Conservation (phyloP, 306 rosid species). For the Pachyrhizus erosus region DNA sequence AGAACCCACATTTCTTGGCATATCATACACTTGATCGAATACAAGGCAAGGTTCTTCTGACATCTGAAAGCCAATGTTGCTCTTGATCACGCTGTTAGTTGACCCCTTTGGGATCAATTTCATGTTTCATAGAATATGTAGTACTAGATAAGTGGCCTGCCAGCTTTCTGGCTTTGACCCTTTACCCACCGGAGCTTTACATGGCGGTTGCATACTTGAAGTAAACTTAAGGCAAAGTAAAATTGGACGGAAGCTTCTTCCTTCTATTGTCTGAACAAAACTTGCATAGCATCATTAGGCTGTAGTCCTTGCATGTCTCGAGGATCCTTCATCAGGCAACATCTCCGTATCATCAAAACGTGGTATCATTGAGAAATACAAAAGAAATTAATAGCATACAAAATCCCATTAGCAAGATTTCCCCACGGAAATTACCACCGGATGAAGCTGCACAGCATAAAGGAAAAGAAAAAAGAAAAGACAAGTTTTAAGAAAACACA, state of each 20-base stretch:
- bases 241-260: slow-evolving; percentile 43
- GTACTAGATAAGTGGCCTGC: slow-evolving; percentile 65
- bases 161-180: slow-evolving; percentile 83
- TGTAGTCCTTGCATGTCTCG: slow-evolving; percentile 45
- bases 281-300: slow-evolving; percentile 47
- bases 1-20: slow-evolving; percentile 50
- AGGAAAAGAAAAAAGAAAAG: not conserved
- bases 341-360: slow-evolving; percentile 44
- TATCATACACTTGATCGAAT: slow-evolving; percentile 46
- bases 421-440: slow-evolving; percentile 40
- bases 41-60: slow-evolving; percentile 51
- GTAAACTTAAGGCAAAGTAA: slow-evolving; percentile 33
- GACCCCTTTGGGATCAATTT: slow-evolving; percentile 58
- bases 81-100: slow-evolving; percentile 43
- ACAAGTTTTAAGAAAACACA: slow-evolving; percentile 10
- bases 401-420: slow-evolving; percentile 50
- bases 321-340: slow-evolving; percentile 49
- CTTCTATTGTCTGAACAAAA: slow-evolving; percentile 54
- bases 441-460: slow-evolving; percentile 61
- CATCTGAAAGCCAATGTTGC: slow-evolving; percentile 50
- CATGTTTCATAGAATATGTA: slow-evolving; percentile 39
- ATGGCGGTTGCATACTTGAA: slow-evolving; percentile 43
- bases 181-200: slow-evolving; percentile 47
- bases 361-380: slow-evolving; percentile 39
- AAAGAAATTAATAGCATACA: slow-evolving; percentile 42